Evolutionary conservation across 192 early-diverging fungal genomes (phyloP), one percentile per base, ranked within the genome.

Genomic region (Coemansia sp.): DNA sequence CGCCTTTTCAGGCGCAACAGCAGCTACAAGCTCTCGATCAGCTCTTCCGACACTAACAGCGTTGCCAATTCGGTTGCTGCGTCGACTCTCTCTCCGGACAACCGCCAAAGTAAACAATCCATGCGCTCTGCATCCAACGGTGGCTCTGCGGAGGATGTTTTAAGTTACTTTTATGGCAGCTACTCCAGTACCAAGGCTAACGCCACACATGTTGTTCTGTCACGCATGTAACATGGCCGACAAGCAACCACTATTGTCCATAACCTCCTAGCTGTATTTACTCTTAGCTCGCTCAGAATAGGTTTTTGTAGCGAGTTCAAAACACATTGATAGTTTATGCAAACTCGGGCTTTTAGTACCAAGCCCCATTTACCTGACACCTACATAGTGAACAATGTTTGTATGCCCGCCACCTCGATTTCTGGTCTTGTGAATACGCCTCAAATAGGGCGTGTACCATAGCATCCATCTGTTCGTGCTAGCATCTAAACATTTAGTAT

Each of bases 151-250:
- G 26, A 55, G 14, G 28, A 55, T 7, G 28, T 16, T 26, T 26
- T 55, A 55, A 55, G 26, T 13, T 55, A 55, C 6, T 16, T 55
- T 8, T 55, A 31, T n/a, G 25, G 52, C 11, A 31, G 33, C 25
- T 55, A 55, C 26, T 33, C 52, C 14, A 55, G 52, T 55, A 31
- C 52, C 52, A 55, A 55, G 52, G 25, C 52, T 28, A 55, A 7
- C 26, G 26, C 28, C 52, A 31, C 16, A 16, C 13, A 55, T 55
- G 52, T 55, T 7, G 43, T 47, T 18, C 52, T 8, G n/a, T 18
- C 28, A 5, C 52, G 25, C 21, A 28, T 52, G 50, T 52, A 52
- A 12, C n/a, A 52, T 28, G 12, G 5, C 10, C 50, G 13, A 11
- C 25, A 31, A 52, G 10, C 43, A 20, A 6, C 3, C 20, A n/a